These are phyloP conservation scores for Aspergillus funiculosus DNA, from an alignment of 495 filamentous ascomycete genomes.

Conservation along the genomic window DNA sequence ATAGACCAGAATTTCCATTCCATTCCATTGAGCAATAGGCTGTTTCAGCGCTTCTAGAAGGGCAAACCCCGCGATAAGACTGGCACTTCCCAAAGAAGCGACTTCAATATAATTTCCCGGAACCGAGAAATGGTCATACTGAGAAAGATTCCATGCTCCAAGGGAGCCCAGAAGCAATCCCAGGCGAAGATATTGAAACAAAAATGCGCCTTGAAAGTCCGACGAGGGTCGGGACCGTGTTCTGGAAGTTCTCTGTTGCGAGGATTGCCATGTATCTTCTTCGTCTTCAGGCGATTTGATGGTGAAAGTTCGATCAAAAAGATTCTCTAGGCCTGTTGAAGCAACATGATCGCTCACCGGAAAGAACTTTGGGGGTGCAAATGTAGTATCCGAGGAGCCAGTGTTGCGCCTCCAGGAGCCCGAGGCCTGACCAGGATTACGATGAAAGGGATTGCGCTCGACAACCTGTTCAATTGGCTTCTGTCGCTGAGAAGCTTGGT, in stretches of 20 bases:
- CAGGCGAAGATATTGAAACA: conserved; percentile 31
- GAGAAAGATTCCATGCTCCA: conserved; percentile 32
- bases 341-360: conserved; percentile 36
- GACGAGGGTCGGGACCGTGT: conserved; percentile 6
- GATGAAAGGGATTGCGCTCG: conserved; percentile 37
- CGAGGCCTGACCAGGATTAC: conserved; percentile 19
- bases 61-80: conserved; percentile 38
- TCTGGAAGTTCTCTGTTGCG: conserved; percentile 9
- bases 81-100: conserved; percentile 35
- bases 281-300: conserved; percentile 39
- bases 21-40: conserved; percentile 36
- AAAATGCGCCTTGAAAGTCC: conserved; percentile 17
- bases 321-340: conserved; percentile 43
- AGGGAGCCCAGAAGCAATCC: conserved; percentile 30
- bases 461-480: conserved; percentile 33
- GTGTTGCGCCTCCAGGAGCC: conserved; percentile 20
- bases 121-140: conserved; percentile 28
- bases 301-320: conserved; percentile 43
- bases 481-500: conserved; percentile 39
- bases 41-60: conserved; percentile 36
- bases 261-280: conserved; percentile 21
- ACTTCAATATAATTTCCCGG: conserved; percentile 40
- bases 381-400: conserved; percentile 26
- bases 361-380: conserved; percentile 50
- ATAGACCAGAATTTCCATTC: conserved; percentile 41